Evolutionary conservation across 2,329 filamentous ascomycete genomes (phyloP), one percentile per base, ranked within the genome.

Genomic region (Scedosporium apiospermum): DNA sequence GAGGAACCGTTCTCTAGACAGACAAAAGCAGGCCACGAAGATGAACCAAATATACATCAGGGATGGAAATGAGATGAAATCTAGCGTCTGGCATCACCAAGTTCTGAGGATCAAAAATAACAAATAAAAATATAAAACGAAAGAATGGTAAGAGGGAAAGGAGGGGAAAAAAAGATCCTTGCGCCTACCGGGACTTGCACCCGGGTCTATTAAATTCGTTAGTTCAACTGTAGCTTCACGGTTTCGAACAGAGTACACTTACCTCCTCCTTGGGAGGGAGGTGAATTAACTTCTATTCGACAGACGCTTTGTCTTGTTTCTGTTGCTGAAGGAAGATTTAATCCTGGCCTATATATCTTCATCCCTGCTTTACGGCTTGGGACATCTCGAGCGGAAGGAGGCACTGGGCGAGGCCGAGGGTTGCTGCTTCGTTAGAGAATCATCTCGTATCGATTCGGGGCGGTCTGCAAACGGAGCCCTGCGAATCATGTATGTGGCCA

Each of bases 231-330:
- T 10, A 30, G 6, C 9, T 27, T 9, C 2, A 7, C n/a, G 1
- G 46, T 41, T 27, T 61, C 46, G 44, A 61, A 61, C 46, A 41
- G 27, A 46, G 46, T 18, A 34, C 5, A 61, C 59, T 41, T 61
- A 61, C 59, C 44, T 61, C 59, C 59, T 53, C 59, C 59, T 61
- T 61, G 59, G 46, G 46, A 42, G 46, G 46, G 59, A 55, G 59
- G 59, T 18, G 59, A 61, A 30, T 61, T 61, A 55, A 55, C 59
- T 61, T 55, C 59, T 61, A 55, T 61, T 53, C 44, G n/a, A 61
- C 59, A 55, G 59, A 27, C 59, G 30, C 59, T 27, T 61, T 18
- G 6, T 44, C 59, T 49, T 53, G 44, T 51, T 58, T 12, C 46
- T 38, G 44, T 61, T 58, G 12, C 42, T 61, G 44, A 42, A 21